Conservation (phyloP, 2,329 filamentous ascomycete species). For the Pezizomycotina sp. region DNA sequence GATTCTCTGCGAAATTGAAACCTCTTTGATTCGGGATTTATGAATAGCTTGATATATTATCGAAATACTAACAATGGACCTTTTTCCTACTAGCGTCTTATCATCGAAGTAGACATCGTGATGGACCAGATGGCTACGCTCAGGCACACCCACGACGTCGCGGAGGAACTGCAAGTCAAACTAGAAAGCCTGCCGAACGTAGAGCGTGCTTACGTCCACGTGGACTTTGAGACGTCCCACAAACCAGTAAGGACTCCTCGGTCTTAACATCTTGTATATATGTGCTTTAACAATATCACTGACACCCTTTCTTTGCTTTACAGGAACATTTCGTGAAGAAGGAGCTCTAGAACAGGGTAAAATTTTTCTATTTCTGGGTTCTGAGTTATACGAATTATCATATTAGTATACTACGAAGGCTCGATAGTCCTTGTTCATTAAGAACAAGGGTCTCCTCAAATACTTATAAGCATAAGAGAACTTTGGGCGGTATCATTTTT, state of each 20-base stretch:
- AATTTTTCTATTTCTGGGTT: not conserved
- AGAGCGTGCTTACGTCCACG: conserved; percentile 88
- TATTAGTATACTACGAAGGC: conserved; percentile 2
- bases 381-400: too few relatives aligned
- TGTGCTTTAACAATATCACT: not conserved
- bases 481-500: too few relatives aligned
- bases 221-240: conserved; percentile 92
- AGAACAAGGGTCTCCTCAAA: too few relatives aligned
- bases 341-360: conserved; percentile 17
- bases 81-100: conserved; percentile 49
- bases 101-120: conserved; percentile 91
- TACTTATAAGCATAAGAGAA: too few relatives aligned
- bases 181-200: conserved; percentile 81
- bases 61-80: too few relatives aligned
- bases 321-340: conserved; percentile 25
- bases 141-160: conserved; percentile 72
- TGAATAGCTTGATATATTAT: too few relatives aligned
- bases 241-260: conserved; percentile 42
- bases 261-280: not conserved
- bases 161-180: conserved; percentile 86
- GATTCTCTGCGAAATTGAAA: too few relatives aligned
- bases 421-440: too few relatives aligned
- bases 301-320: conserved; percentile 2
- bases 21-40: too few relatives aligned
- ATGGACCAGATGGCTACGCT: conserved; percentile 65